Conservation (phyloP, 805 yeast species). For the Cyberlindnera maclurae region DNA sequence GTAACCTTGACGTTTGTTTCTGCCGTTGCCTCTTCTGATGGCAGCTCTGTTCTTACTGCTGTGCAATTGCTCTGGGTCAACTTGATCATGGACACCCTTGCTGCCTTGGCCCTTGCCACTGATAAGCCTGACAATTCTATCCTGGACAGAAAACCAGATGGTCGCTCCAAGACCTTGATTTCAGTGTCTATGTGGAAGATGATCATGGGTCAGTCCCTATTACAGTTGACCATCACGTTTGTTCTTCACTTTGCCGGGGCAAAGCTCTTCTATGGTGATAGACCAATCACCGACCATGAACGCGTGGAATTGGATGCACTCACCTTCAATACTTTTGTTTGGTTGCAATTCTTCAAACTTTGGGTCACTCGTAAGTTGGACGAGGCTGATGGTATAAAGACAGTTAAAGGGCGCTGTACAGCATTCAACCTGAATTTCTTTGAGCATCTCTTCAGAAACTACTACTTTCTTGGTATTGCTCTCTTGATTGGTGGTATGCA, state of each 20-base stretch:
- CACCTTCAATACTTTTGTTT: constrained; percentile 93
- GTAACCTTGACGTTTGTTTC: constrained; percentile 88
- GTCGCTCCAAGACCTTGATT: constrained; percentile 72
- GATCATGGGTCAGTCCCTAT: constrained; percentile 81
- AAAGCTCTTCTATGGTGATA: constrained; percentile 41
- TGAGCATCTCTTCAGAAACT: constrained; percentile 73
- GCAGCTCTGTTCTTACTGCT: constrained; percentile 87
- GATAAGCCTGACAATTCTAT: constrained; percentile 88
- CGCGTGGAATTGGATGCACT: constrained; percentile 63
- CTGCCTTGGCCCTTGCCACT: constrained; percentile 95
- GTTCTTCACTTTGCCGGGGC: constrained; percentile 74
- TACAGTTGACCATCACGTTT: constrained; percentile 78
- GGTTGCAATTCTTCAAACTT: constrained; percentile 95
- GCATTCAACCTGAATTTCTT: constrained; percentile 71
- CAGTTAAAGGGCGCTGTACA: constrained; percentile 51
- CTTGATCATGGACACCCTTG: constrained; percentile 95
- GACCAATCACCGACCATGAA: constrained; percentile 33
- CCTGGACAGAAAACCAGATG: constrained; percentile 76
- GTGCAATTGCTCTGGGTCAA: constrained; percentile 97
- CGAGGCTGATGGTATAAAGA: constrained; percentile 65
- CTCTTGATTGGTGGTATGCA: constrained; percentile 76
- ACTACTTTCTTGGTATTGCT: constrained; percentile 71
- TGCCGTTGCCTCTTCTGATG: constrained; percentile 77
- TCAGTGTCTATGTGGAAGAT: constrained; percentile 96
- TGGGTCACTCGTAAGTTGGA: constrained; percentile 88